These are phyloP conservation scores for Triticum turgidum DNA, from an alignment of 176 grass and related monocot genomes.

Conservation along the genomic window DNA sequence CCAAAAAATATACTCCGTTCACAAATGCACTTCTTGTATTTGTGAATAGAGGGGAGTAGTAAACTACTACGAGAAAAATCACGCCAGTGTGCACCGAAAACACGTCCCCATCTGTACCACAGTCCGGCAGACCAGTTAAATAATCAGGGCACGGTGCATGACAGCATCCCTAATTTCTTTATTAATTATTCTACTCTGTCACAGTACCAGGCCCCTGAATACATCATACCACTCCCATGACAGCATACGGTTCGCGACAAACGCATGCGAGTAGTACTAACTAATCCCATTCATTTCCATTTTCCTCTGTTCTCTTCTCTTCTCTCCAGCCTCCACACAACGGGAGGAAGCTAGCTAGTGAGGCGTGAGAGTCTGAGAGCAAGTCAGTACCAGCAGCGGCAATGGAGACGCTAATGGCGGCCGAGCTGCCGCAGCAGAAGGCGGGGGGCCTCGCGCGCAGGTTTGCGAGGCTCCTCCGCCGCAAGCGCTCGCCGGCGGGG, in stretches of 20 bases:
- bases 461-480: constrained; percentile 58
- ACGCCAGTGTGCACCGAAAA: constrained; percentile 26
- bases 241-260: not conserved
- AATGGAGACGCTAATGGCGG: constrained; percentile 48
- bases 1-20: no score
- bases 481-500: constrained; percentile 39
- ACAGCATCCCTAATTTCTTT: constrained; percentile 29
- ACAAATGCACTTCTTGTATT: no score
- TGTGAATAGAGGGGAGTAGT: not conserved
- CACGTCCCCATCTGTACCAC: not conserved
- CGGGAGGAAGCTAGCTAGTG: not conserved
- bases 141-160: constrained; percentile 28
- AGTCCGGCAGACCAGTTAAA: constrained; percentile 12
- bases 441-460: constrained; percentile 36
- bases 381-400: not conserved
- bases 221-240: not conserved
- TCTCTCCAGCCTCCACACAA: not conserved
- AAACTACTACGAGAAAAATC: not conserved
- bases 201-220: not conserved
- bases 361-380: constrained; percentile 5
- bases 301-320: not conserved
- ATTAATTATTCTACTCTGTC: constrained; percentile 7
- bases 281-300: not conserved
- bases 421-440: constrained; percentile 34
- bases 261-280: not conserved